phyloP scores from a whole-genome alignment of 495 filamentous ascomycete genomes.

The Annulohypoxylon stygium region DNA sequence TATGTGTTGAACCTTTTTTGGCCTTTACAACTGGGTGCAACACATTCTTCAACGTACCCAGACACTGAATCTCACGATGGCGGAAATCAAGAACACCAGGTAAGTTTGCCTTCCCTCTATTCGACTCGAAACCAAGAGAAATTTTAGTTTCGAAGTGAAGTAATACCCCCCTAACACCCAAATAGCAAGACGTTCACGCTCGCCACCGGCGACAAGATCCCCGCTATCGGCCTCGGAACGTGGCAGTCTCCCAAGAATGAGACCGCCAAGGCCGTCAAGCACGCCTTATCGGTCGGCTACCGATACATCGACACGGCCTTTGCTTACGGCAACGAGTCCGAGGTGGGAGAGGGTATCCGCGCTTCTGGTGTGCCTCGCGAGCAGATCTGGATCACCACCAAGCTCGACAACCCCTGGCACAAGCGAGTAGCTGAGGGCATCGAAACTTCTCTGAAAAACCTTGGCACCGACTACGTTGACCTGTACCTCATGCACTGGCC shows the following conservation, averaged over 20 bases:
- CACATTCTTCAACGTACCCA: neutral
- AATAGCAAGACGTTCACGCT: slow-evolving; percentile 75
- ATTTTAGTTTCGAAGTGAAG: neutral
- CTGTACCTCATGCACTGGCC: slow-evolving; percentile 93
- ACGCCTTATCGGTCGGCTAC: slow-evolving; percentile 79
- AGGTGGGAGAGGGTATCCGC: slow-evolving; percentile 82
- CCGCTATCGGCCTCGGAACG: slow-evolving; percentile 84
- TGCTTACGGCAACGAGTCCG: slow-evolving; percentile 86
- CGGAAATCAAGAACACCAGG: slow-evolving; percentile 54
- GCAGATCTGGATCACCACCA: slow-evolving; percentile 89
- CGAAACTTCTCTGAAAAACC: slow-evolving; percentile 73
- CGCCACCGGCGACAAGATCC: slow-evolving; percentile 84
- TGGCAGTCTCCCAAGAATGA: slow-evolving; percentile 75
- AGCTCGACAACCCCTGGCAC: slow-evolving; percentile 88
- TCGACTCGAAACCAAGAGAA: neutral
- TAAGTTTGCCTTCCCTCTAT: slow-evolving; percentile 30
- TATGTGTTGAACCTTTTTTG: neutral
- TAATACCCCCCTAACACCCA: neutral
- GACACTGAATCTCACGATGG: slow-evolving; percentile 47
- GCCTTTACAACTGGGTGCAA: neutral
- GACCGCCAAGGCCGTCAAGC: slow-evolving; percentile 73
- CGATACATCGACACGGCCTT: slow-evolving; percentile 74
- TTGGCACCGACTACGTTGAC: slow-evolving; percentile 83
- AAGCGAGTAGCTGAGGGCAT: slow-evolving; percentile 75
- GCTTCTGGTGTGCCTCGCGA: slow-evolving; percentile 84